These are phyloP conservation scores for Chalciporus sphaerocephalus DNA, from an alignment of 768 basidiomycete genomes.

Conservation along the genomic window DNA sequence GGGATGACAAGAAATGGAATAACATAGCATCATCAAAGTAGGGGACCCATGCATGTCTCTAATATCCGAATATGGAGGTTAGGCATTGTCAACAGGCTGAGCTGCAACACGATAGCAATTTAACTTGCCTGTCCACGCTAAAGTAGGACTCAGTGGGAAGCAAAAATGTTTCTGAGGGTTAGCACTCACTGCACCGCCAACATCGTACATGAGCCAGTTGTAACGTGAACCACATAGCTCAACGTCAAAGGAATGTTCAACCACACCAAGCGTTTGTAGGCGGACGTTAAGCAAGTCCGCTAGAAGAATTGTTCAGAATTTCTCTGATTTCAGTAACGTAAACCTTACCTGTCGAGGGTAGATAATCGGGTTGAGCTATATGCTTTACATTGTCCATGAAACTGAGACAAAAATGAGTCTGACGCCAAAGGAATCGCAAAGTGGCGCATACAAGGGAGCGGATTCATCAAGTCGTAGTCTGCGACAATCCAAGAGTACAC, in stretches of 20 bases:
- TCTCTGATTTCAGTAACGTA: background rate
- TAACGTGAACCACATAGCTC: slow-evolving; percentile 57
- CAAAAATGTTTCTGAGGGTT: background rate
- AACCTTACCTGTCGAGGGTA: slow-evolving; percentile 60
- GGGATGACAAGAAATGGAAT: slow-evolving; percentile 4
- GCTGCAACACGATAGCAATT: slow-evolving; percentile 4
- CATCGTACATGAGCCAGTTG: slow-evolving; percentile 79
- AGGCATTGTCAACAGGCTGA: slow-evolving; percentile 13
- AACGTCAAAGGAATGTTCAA: slow-evolving; percentile 71
- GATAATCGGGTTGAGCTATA: slow-evolving; percentile 63
- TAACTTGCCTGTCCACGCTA: slow-evolving; percentile 59
- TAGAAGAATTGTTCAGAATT: slow-evolving; percentile 24
- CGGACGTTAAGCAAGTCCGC: slow-evolving; percentile 78
- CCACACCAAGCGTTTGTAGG: slow-evolving; percentile 74
- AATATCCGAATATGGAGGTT: slow-evolving; percentile 13
- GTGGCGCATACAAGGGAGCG: slow-evolving; percentile 58
- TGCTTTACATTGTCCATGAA: slow-evolving; percentile 65
- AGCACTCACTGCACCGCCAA: slow-evolving; percentile 70
- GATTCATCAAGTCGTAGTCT: slow-evolving; percentile 72
- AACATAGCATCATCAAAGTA: slow-evolving; percentile 78
- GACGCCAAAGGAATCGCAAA: background rate
- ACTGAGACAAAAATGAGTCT: slow-evolving; percentile 36
- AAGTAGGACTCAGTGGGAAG: slow-evolving; percentile 8
- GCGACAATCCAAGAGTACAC: slow-evolving; percentile 49
- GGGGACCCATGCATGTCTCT: slow-evolving; percentile 80